phyloP scores from a whole-genome alignment of 176 grass and related monocot genomes.

The Phoenix dactylifera region DNA sequence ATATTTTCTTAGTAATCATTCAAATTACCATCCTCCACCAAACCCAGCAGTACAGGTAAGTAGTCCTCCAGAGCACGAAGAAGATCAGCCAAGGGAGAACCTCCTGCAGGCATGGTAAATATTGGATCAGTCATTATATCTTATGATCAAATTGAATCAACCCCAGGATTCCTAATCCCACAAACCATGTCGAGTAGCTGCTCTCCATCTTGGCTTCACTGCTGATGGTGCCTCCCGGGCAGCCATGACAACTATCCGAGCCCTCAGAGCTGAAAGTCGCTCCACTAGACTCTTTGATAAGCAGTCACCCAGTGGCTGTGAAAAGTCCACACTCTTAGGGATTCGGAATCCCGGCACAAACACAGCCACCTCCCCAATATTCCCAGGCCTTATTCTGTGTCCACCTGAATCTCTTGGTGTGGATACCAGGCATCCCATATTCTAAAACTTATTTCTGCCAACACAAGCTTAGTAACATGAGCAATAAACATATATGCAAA shows the following conservation, averaged over 20 bases:
- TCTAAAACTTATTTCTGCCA: no score
- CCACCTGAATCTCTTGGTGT: constrained; percentile 33
- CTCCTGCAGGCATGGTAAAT: constrained; percentile 26
- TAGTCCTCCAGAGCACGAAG: constrained; percentile 63
- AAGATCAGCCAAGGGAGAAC: constrained; percentile 50
- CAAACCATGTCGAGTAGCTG: constrained; percentile 62
- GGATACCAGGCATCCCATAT: constrained; percentile 75
- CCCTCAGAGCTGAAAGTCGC: constrained; percentile 30
- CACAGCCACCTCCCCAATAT: constrained; percentile 83
- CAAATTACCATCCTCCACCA: constrained; percentile 56
- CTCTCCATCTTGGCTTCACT: constrained; percentile 43
- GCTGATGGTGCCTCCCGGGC: constrained; percentile 42
- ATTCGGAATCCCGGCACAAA: constrained; percentile 57
- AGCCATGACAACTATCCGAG: constrained; percentile 48
- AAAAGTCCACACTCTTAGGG: constrained; percentile 45
- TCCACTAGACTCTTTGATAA: constrained; percentile 37
- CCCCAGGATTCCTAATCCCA: neutral
- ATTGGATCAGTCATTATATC: no score
- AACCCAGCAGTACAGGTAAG: constrained; percentile 54
- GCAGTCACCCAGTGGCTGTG: constrained; percentile 32
- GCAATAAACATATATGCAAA: no score
- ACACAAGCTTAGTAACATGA: no score
- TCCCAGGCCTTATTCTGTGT: constrained; percentile 37
- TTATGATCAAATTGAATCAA: no score
- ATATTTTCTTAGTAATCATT: neutral